Evolutionary conservation across 305 asterid species (phyloP).

Genomic region (Striga hermonthica): DNA sequence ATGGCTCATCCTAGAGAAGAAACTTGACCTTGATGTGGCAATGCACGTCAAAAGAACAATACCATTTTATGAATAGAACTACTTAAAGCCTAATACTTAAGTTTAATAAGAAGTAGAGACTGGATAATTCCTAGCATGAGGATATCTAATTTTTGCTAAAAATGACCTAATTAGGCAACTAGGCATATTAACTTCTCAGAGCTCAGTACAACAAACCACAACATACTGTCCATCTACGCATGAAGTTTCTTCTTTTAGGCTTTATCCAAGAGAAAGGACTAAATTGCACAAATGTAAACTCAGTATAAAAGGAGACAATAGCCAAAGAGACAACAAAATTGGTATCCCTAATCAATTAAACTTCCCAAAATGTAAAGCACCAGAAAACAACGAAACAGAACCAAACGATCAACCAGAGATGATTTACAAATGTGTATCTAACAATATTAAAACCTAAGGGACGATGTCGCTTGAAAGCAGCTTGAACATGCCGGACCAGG

Average conservation of each 20-base stretch:
- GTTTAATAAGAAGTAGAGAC: background rate
- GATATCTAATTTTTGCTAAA: background rate
- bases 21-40: too few relatives aligned
- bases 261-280: background rate
- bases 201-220: conserved; percentile 3
- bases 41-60: background rate
- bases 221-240: conserved; percentile 9
- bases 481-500: conserved; percentile 61
- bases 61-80: background rate
- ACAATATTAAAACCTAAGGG: conserved; percentile 47
- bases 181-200: background rate
- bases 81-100: background rate
- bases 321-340: too few relatives aligned
- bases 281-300: background rate
- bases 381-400: background rate
- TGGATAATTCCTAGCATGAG: conserved; percentile 15
- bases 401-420: background rate
- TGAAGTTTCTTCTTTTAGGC: conserved; percentile 8
- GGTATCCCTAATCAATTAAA: background rate
- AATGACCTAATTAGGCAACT: background rate
- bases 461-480: conserved; percentile 80
- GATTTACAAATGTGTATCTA: background rate
- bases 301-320: too few relatives aligned
- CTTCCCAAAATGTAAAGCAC: background rate
- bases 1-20: too few relatives aligned